These are phyloP conservation scores for Nakaseomyces uthaithaninus DNA, from an alignment of 1,139 yeast species.

Conservation along the genomic window DNA sequence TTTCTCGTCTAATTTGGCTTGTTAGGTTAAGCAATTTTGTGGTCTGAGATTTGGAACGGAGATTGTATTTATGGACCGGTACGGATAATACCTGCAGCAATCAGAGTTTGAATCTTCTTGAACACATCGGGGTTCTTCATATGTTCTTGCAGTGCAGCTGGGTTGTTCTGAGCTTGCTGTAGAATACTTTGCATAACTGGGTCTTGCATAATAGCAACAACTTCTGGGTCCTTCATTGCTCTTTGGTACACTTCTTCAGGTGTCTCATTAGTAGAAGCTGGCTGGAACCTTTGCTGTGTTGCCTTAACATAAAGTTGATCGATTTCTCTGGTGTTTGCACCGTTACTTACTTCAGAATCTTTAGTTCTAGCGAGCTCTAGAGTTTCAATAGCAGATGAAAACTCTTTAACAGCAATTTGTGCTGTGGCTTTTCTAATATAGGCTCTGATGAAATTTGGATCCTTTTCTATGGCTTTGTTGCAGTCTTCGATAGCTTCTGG, in stretches of 20 bases:
- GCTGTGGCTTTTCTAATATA: conserved; percentile 96
- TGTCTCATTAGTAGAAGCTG: conserved; percentile 77
- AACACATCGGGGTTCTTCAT: conserved; percentile 94
- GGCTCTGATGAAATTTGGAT: conserved; percentile 85
- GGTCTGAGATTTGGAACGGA: no score
- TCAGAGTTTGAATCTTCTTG: conserved; percentile 79
- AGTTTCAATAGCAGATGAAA: conserved; percentile 72
- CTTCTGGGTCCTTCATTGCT: conserved; percentile 88
- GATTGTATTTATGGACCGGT: conserved; percentile 35
- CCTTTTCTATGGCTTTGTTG: conserved; percentile 78
- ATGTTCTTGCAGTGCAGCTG: conserved; percentile 95
- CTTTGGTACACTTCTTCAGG: conserved; percentile 93
- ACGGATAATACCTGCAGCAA: conserved; percentile 96
- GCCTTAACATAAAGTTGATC: conserved; percentile 79
- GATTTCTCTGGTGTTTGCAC: conserved; percentile 62
- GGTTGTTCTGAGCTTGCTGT: conserved; percentile 89
- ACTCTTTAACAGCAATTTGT: conserved; percentile 84
- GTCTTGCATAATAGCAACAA: conserved; percentile 81
- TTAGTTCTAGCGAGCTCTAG: conserved; percentile 67
- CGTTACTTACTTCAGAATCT: conserved; percentile 57
- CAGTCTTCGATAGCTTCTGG: conserved; percentile 95
- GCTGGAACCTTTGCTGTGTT: conserved; percentile 63
- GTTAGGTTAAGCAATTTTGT: no score
- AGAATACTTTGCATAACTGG: conserved; percentile 96
- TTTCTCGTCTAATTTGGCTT: no score